These are phyloP conservation scores for Histomonas meleagridis DNA, from an alignment of 208 protist genomes.

Conservation along the genomic window DNA sequence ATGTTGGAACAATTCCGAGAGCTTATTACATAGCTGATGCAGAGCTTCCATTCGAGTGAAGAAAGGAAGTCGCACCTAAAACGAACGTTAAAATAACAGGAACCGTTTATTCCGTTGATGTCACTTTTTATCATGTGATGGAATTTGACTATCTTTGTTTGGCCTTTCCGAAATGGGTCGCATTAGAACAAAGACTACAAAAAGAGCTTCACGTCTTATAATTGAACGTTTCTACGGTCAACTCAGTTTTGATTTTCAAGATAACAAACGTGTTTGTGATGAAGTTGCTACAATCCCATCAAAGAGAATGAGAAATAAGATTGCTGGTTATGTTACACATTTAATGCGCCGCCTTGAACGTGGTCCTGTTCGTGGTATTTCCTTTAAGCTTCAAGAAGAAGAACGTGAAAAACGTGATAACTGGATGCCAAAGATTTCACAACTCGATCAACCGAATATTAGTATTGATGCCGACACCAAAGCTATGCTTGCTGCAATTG, in stretches of 20 bases:
- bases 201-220: conserved; percentile 88
- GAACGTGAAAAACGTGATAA: conserved; percentile 98
- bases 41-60: too few relatives aligned
- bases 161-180: conserved; percentile 66
- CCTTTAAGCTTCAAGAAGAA: conserved; percentile 99
- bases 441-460: conserved; percentile 49
- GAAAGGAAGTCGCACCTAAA: too few relatives aligned
- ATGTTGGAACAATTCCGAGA: too few relatives aligned
- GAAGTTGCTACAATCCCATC: conserved; percentile 92
- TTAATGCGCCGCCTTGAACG: conserved; percentile 52
- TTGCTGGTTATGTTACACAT: conserved; percentile 87
- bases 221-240: conserved; percentile 99
- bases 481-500: conserved; percentile 44
- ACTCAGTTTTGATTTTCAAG: conserved; percentile 95
- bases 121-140: too few relatives aligned
- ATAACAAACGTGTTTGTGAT: conserved; percentile 85
- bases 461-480: conserved; percentile 46
- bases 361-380: conserved; percentile 96
- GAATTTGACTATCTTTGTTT: too few relatives aligned
- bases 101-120: too few relatives aligned
- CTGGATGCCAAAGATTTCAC: conserved; percentile 86
- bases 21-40: too few relatives aligned
- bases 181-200: conserved; percentile 99
- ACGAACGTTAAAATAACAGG: too few relatives aligned
- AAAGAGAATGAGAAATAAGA: conserved; percentile 99